Evolutionary conservation across 2,329 filamentous ascomycete genomes (phyloP), one percentile per base, ranked within the genome.

Genomic region (Beauveria rudraprayagi): DNA sequence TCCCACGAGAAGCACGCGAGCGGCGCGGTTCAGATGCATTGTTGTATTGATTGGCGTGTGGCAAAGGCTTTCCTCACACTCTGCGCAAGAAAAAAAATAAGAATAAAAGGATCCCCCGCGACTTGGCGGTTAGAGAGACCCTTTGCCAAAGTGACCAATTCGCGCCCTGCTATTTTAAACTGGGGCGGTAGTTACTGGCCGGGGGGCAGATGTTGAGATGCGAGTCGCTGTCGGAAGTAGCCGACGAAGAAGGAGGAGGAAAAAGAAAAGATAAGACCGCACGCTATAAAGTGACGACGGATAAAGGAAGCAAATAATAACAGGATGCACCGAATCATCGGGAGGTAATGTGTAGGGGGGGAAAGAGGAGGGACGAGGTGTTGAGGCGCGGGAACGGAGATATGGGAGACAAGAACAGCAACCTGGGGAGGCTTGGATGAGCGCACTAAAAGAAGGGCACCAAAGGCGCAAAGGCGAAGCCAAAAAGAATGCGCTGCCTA

Each of bases 1-100:
- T 68, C 94, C 94, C 68, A 99, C 85, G 67, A 99, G 85, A 71
- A 99, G 97, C 65, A 97, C 88, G 65, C 94, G 89, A 60, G 94
- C 94, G 62, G 94, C 93, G 76, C 83, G 87, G 66, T 82, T 83
- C 70, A 95, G 84, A 77, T 85, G 81, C 84, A 87, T 87, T 28
- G 56, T 61, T 51, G 81, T 84, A 87, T 87, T 24, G 56, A 60
- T 51, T 24, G 41, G 16, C 41, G 50, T 17, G 24, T 26, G 34
- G 50, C 17, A 53, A 22, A 30, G n/a, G 50, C 28, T 37, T 11
- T 57, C 22, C 22, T 24, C 22, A 28, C 22, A 40, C 30, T 44
- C 34, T 5, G 34, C 34, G 5, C 28, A 11, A 56, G 24, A 11
- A 19, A 28, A 50, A 44, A 28, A 54, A 11, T 2, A 4, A 53